A percentile compares a stretch with the other conserved stretches of the same genome.
Evolutionary conservation across 1,139 yeast species (phyloP).

Genomic region (Candida tunisiensis): DNA sequence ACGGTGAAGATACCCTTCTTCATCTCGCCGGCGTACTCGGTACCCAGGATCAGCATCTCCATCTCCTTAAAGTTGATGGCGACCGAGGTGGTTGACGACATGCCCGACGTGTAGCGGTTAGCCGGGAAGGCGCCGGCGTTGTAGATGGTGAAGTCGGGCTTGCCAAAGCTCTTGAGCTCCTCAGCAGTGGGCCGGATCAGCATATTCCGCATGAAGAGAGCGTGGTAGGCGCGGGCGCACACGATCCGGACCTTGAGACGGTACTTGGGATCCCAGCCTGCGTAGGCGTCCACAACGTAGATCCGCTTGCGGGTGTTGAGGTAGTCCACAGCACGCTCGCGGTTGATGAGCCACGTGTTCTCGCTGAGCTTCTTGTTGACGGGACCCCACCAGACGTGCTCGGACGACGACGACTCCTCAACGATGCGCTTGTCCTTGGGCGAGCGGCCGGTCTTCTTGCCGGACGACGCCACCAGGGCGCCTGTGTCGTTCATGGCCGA

Average conservation of each 20-base stretch:
- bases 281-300: slow-evolving; percentile 90
- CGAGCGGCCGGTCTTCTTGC: slow-evolving; percentile 93
- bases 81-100: slow-evolving; percentile 93
- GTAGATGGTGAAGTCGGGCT: slow-evolving; percentile 97
- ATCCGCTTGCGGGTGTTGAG: slow-evolving; percentile 90
- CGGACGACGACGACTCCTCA: slow-evolving; percentile 73
- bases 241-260: slow-evolving; percentile 93
- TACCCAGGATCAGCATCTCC: slow-evolving; percentile 98
- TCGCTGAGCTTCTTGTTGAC: slow-evolving; percentile 92
- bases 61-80: slow-evolving; percentile 93
- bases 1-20: slow-evolving; percentile 98
- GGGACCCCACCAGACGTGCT: slow-evolving; percentile 98
- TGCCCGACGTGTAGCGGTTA: slow-evolving; percentile 88
- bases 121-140: slow-evolving; percentile 99
- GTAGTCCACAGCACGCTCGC: slow-evolving; percentile 95
- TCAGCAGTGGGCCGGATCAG: slow-evolving; percentile 86
- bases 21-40: slow-evolving; percentile 99
- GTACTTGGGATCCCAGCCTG: slow-evolving; percentile 99
- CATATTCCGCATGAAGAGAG: slow-evolving; percentile 97
- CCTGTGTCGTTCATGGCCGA: slow-evolving; percentile 91
- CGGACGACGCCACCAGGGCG: slow-evolving; percentile 91
- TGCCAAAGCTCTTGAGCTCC: slow-evolving; percentile 81
- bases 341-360: slow-evolving; percentile 88
- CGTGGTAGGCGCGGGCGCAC: slow-evolving; percentile 98
- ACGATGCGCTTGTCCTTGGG: slow-evolving; percentile 98